Evolutionary conservation across 164 flowering plant genomes (phyloP), one percentile per base, ranked within the genome.

Genomic region (Sedum album): DNA sequence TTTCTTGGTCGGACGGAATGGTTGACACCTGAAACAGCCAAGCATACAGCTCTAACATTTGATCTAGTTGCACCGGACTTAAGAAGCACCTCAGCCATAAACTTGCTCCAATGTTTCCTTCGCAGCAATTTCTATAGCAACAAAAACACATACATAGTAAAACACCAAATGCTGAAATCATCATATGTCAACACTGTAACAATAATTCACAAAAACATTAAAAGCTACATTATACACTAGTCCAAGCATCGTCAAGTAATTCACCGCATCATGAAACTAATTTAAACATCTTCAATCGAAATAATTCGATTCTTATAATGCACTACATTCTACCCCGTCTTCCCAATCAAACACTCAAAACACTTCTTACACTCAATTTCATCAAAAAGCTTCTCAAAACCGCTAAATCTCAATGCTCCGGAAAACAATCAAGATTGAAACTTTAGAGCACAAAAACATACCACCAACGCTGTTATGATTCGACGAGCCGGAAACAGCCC

Each of bases 21-120:
- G 46, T 41, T 81, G 67, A 87, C 89, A 67, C 92, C 92, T 53
- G 89, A 84, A 10, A 87, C 79, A 33, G 82, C 88, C 73, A n/a
- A 76, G 69, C 89, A 85, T 68, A 87, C 80, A 76, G 88, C 88
- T 63, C 70, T 76, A 71, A 87, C 92, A 63, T 77, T 81, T 49
- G 81, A 84, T 60, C 77, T 72, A 44, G 69, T 82, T 30, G 77
- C 73, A 25, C 83, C 79, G 25, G 87, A 73, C 68, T 74, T 78
- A 48, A 73, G 73, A 49, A 87, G 82, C 51, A 83, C 84, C n/a
- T n/a, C n/a, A 5, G 78, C 81, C 76, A 85, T 83, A n/a, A 67
- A 82, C 88, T 42, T 78, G 82, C 67, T 80, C 85, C 69, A 87
- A 66, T 64, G 87, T 82, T 61, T 80, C 87, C 75, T 82, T 82